Conservation (phyloP, 768 basidiomycete species). For the Daedalea quercina region DNA sequence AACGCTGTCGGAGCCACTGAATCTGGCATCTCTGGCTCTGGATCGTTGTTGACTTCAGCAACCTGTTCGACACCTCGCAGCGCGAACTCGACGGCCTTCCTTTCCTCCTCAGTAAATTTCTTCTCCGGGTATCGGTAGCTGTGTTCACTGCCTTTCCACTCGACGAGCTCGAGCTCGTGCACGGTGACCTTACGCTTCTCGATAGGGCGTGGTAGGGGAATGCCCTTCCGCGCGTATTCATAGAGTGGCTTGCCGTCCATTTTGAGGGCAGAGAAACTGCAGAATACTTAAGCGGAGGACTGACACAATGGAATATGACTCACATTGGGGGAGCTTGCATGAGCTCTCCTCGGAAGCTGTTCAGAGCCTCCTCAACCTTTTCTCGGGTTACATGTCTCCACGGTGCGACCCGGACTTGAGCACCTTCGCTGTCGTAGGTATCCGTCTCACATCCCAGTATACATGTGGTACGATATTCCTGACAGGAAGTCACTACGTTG, state of each 20-base stretch:
- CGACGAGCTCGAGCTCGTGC: constrained; percentile 68
- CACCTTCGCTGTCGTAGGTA: constrained; percentile 87
- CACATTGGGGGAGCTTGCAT: constrained; percentile 91
- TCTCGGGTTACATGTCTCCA: constrained; percentile 84
- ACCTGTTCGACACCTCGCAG: constrained; percentile 43
- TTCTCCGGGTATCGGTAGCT: constrained; percentile 71
- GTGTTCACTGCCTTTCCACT: constrained; percentile 78
- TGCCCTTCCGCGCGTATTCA: constrained; percentile 90
- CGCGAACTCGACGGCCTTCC: constrained; percentile 59
- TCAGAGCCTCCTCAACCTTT: constrained; percentile 60
- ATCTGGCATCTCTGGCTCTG: constrained; percentile 21
- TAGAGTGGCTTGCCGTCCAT: constrained; percentile 97
- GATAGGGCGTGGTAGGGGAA: constrained; percentile 91
- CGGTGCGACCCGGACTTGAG: constrained; percentile 65
- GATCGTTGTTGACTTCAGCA: constrained; percentile 27
- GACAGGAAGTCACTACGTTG: not conserved
- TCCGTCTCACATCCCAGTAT: constrained; percentile 93
- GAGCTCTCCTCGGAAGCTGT: constrained; percentile 80
- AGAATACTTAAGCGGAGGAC: constrained; percentile 1
- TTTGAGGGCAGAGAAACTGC: constrained; percentile 93
- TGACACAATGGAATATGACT: constrained; percentile 11
- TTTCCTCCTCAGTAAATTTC: constrained; percentile 60
- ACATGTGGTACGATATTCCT: constrained; percentile 92
- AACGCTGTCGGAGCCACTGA: constrained; percentile 64
- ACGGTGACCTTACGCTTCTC: constrained; percentile 80